Percentiles rank a stretch among this genome's conserved stretches.
Conservation (phyloP, 352 stramenopile species). For the Pythium aristosporum region DNA sequence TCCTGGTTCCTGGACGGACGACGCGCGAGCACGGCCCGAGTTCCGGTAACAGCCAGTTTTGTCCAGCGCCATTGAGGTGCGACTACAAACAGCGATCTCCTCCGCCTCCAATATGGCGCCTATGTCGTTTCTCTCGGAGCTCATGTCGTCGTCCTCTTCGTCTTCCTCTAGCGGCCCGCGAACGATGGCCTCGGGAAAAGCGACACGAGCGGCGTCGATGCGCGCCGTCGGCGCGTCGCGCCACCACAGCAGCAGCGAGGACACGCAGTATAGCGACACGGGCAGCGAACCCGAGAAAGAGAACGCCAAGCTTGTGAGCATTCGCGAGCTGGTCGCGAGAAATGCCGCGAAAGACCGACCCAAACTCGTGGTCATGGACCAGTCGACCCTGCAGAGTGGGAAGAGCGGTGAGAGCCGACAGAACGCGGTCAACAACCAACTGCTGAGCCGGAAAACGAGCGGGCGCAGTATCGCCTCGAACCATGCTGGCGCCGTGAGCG, state of each 20-base stretch:
- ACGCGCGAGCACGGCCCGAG: background rate
- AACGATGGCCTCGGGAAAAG: background rate
- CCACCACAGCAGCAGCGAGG: constrained; percentile 33
- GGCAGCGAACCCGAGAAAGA: constrained; percentile 24
- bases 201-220: background rate
- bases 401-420: constrained; percentile 21
- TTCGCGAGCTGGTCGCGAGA: constrained; percentile 46
- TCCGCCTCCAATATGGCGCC: constrained; percentile 39
- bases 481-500: background rate
- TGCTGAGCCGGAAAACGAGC: constrained; percentile 21
- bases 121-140: constrained; percentile 59
- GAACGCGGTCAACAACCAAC: constrained; percentile 6
- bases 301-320: constrained; percentile 61
- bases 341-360: constrained; percentile 28
- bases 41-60: constrained; percentile 1
- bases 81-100: constrained; percentile 5
- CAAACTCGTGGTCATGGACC: constrained; percentile 32
- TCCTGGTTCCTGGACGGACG: background rate
- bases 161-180: constrained; percentile 10
- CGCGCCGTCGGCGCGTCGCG: constrained; percentile 60
- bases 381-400: constrained; percentile 5
- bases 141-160: constrained; percentile 37
- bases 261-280: constrained; percentile 8
- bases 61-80: constrained; percentile 2
- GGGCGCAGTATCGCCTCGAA: background rate